Percentiles rank a stretch among this genome's conserved stretches.
Conservation (phyloP, 176 grass and related monocot genomes). For the Avena atlantica region DNA sequence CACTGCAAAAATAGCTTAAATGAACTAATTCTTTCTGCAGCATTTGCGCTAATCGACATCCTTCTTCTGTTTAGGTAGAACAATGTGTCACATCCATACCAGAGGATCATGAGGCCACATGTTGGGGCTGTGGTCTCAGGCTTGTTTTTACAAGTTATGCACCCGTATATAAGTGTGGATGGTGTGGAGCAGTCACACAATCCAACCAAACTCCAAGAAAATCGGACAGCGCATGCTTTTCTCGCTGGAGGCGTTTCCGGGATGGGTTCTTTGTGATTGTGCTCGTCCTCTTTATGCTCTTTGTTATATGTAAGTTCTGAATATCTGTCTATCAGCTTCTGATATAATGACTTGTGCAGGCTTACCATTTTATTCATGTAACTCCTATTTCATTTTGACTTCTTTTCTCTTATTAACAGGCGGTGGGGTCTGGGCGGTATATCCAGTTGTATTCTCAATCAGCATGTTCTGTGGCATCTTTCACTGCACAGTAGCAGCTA, state of each 20-base stretch:
- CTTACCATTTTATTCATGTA: background rate
- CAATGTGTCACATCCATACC: constrained; percentile 70
- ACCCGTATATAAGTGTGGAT: constrained; percentile 92
- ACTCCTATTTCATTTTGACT: constrained; percentile 27
- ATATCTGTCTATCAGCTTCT: background rate
- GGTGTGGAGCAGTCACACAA: constrained; percentile 95
- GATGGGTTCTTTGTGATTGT: constrained; percentile 79
- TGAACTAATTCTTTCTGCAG: background rate
- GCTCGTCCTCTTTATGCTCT: constrained; percentile 81
- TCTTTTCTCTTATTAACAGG: constrained; percentile 53
- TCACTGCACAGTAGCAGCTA: constrained; percentile 67
- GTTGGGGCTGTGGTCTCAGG: constrained; percentile 90
- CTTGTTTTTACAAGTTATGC: constrained; percentile 73
- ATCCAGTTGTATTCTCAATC: constrained; percentile 81
- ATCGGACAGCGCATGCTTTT: constrained; percentile 80
- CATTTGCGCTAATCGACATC: constrained; percentile 6
- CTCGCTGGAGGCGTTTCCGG: constrained; percentile 70
- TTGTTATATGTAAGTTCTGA: constrained; percentile 82
- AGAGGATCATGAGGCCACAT: constrained; percentile 75
- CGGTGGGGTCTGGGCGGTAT: constrained; percentile 87
- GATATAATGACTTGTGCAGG: background rate
- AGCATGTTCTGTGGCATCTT: constrained; percentile 82
- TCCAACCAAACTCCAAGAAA: constrained; percentile 64
- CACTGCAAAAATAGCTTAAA: background rate
- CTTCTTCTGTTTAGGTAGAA: constrained; percentile 68